phyloP scores from a whole-genome alignment of 306 rosid genomes.

The Gleditsia sinensis region DNA sequence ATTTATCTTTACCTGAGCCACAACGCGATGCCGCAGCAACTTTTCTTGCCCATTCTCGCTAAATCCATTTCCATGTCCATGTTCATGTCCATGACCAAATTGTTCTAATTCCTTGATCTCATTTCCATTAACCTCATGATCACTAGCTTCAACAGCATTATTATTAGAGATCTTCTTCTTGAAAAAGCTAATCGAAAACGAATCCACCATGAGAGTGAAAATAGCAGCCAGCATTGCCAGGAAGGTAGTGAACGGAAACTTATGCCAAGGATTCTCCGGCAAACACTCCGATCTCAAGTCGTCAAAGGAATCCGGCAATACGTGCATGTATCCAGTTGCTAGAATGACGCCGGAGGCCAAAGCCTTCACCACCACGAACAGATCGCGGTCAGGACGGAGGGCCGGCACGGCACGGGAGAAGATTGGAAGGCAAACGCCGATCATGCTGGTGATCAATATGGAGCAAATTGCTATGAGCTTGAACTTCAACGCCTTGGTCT shows the following conservation, averaged over 20 bases:
- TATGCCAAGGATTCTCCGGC: slow-evolving; percentile 59
- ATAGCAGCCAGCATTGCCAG: slow-evolving; percentile 66
- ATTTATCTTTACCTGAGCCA: slow-evolving; percentile 10
- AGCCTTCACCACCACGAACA: slow-evolving; percentile 55
- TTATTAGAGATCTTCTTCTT: neutral
- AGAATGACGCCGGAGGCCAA: slow-evolving; percentile 65
- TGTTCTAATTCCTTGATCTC: neutral
- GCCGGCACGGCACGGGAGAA: slow-evolving; percentile 48
- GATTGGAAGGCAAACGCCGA: slow-evolving; percentile 50
- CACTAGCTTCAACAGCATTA: neutral
- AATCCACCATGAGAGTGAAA: slow-evolving; percentile 62
- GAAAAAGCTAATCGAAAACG: slow-evolving; percentile 39
- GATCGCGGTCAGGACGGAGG: slow-evolving; percentile 44
- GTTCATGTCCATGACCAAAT: neutral
- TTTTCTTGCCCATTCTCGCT: neutral
- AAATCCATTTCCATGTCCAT: neutral
- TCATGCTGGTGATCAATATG: slow-evolving; percentile 49
- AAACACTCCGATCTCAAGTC: slow-evolving; percentile 52
- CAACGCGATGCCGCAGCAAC: neutral
- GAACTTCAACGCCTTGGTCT: slow-evolving; percentile 31
- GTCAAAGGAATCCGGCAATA: slow-evolving; percentile 57
- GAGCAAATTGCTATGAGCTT: slow-evolving; percentile 54
- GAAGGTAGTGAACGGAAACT: slow-evolving; percentile 64
- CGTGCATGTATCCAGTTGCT: slow-evolving; percentile 71
- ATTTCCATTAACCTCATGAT: neutral